phyloP scores from a whole-genome alignment of 1,139 yeast genomes.

The Scheffersomyces titani region DNA sequence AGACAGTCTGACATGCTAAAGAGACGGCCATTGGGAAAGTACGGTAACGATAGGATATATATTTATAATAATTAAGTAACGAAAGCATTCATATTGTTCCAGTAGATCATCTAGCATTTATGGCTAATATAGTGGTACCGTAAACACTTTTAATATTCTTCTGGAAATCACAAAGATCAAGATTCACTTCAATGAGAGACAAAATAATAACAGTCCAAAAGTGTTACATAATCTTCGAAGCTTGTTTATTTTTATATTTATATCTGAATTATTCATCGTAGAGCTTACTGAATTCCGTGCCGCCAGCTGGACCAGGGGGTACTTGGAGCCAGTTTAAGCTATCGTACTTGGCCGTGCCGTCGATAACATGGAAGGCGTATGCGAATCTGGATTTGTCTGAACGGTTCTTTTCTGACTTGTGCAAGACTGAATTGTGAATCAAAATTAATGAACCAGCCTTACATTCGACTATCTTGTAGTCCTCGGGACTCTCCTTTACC shows the following conservation, averaged over 20 bases:
- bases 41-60: background rate
- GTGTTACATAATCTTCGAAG: too few relatives aligned
- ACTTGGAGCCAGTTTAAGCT: constrained; percentile 74
- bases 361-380: constrained; percentile 79
- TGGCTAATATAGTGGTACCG: too few relatives aligned
- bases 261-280: constrained; percentile 19
- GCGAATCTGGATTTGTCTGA: constrained; percentile 66
- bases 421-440: constrained; percentile 70
- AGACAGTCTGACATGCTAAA: constrained; percentile 34
- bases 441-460: constrained; percentile 71
- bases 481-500: constrained; percentile 25
- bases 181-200: too few relatives aligned
- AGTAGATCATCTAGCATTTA: background rate
- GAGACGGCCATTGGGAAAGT: background rate
- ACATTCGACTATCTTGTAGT: constrained; percentile 58
- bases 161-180: too few relatives aligned
- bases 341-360: constrained; percentile 63
- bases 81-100: background rate
- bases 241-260: too few relatives aligned
- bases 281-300: constrained; percentile 57
- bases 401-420: constrained; percentile 64
- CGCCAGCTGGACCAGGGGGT: constrained; percentile 61
- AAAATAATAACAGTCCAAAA: too few relatives aligned
- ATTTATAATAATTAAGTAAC: constrained; percentile 1
- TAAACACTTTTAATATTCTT: too few relatives aligned